These are phyloP conservation scores for Sclerotinia minor DNA, from an alignment of 2,329 filamentous ascomycete species.

Conservation along the genomic window DNA sequence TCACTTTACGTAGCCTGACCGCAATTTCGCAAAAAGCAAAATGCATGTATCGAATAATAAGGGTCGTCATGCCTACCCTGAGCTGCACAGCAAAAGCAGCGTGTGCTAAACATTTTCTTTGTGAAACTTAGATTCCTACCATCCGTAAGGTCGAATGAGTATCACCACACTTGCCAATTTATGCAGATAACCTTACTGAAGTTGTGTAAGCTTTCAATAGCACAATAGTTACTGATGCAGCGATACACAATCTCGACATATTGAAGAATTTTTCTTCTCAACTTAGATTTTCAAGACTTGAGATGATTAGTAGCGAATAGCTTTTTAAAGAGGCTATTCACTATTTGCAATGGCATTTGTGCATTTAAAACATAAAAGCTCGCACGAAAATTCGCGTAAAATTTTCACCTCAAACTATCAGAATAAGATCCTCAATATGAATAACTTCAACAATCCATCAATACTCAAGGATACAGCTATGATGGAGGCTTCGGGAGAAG, in stretches of 20 bases:
- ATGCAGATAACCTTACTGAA: neutral
- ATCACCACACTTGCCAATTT: neutral
- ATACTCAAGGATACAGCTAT: no score
- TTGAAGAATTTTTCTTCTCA: neutral
- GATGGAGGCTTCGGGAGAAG: no score
- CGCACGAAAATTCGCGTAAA: no score
- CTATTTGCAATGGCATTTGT: neutral
- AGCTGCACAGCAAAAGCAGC: conserved; percentile 3
- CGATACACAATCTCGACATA: neutral
- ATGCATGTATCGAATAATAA: neutral
- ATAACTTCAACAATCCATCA: no score
- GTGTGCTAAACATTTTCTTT: neutral
- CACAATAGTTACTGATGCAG: neutral
- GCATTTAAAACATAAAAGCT: conserved; percentile 6
- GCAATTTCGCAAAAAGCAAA: neutral
- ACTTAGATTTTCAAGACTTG: neutral
- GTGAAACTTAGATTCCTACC: neutral
- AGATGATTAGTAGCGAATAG: neutral
- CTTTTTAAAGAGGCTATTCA: neutral
- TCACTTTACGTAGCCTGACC: neutral
- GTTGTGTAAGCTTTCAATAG: neutral
- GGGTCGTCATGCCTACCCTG: no score
- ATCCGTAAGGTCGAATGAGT: neutral
- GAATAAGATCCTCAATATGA: no score
- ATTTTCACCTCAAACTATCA: no score